Evolutionary conservation across 1,284 basidiomycete species (phyloP).

Genomic region (Irpex sp.): DNA sequence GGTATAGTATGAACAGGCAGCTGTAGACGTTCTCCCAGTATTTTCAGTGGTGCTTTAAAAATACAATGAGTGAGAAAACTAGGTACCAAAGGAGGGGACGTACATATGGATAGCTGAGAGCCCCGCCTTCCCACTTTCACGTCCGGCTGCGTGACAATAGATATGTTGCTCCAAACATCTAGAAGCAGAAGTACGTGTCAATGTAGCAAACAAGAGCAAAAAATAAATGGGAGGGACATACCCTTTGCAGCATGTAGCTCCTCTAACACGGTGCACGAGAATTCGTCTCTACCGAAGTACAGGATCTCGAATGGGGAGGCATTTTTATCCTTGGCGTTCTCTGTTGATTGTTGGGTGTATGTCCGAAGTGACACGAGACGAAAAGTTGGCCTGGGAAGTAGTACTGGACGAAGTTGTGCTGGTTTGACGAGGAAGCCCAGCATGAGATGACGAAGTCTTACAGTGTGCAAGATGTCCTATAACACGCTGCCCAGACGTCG

Average conservation of each 20-base stretch:
- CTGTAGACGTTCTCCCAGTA: conserved; percentile 40
- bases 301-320: conserved; percentile 42
- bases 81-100: background rate
- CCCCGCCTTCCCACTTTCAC: conserved; percentile 45
- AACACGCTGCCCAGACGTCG: no score
- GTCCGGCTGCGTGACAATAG: conserved; percentile 60
- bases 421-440: background rate
- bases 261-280: conserved; percentile 57
- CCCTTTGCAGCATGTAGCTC: conserved; percentile 46
- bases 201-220: background rate
- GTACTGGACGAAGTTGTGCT: background rate
- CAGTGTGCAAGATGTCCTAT: no score
- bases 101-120: conserved; percentile 46
- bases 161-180: conserved; percentile 60
- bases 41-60: conserved; percentile 51
- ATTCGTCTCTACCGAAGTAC: conserved; percentile 70
- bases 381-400: background rate
- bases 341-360: background rate
- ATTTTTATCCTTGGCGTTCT: background rate
- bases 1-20: conserved; percentile 58
- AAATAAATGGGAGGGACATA: conserved; percentile 17
- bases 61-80: background rate
- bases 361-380: background rate
- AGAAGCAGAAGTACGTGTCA: conserved; percentile 8
- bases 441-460: no score